Conservation (phyloP, 352 stramenopile genomes). For the Phytophthora niederhauseri region DNA sequence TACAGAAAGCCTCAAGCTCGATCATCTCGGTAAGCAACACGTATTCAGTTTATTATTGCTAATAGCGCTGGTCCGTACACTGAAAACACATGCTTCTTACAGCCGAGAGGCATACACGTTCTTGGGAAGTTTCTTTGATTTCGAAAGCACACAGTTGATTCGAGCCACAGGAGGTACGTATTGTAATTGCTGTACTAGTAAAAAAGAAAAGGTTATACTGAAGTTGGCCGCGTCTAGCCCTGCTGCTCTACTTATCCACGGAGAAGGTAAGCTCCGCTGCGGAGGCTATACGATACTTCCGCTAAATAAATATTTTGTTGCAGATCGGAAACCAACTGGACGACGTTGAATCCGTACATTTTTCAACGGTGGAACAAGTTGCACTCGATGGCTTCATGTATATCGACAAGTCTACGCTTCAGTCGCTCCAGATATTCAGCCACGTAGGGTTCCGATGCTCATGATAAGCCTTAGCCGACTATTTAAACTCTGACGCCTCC, state of each 20-base stretch:
- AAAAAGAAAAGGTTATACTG: no score
- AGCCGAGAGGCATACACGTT: constrained; percentile 73
- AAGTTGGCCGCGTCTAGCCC: constrained; percentile 36
- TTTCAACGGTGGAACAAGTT: constrained; percentile 70
- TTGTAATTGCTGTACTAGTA: not conserved
- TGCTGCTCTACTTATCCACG: constrained; percentile 65
- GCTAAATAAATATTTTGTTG: constrained; percentile 4
- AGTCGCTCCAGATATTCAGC: constrained; percentile 87
- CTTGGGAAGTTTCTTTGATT: constrained; percentile 79
- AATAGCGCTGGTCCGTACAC: not conserved
- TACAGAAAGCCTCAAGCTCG: constrained; percentile 22
- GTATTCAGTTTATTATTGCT: not conserved
- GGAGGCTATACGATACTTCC: not conserved
- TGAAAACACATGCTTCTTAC: not conserved
- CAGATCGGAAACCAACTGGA: constrained; percentile 89
- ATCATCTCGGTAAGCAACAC: constrained; percentile 25
- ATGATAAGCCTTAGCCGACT: not conserved
- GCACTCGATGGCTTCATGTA: constrained; percentile 82
- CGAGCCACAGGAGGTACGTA: constrained; percentile 69
- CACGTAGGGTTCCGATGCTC: constrained; percentile 39
- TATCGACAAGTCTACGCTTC: constrained; percentile 70
- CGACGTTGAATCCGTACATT: constrained; percentile 49
- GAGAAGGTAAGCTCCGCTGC: constrained; percentile 58
- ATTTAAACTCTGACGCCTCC: constrained; percentile 13
- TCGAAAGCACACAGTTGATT: constrained; percentile 78